Evolutionary conservation across 2,329 filamentous ascomycete species (phyloP).

Genomic region (Stenocarpella maydis): DNA sequence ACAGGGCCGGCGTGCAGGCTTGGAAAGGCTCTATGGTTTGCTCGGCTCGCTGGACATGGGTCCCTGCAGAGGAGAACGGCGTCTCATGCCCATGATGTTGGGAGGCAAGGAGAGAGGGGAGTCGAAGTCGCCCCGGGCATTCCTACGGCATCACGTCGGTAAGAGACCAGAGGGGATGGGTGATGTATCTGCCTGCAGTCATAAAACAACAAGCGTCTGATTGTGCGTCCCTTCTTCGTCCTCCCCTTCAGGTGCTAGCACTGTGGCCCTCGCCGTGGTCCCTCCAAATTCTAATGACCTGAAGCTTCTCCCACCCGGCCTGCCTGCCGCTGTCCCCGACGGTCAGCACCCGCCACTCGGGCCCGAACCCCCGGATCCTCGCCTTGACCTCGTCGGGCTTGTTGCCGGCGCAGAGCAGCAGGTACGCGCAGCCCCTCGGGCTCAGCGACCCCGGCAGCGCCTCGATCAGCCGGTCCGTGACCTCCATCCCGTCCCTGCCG

Average conservation of each 20-base stretch:
- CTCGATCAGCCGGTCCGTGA: slow-evolving; percentile 80
- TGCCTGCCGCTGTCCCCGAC: slow-evolving; percentile 85
- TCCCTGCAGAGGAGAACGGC: neutral
- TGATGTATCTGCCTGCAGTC: slow-evolving; percentile 15
- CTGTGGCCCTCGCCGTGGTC: slow-evolving; percentile 41
- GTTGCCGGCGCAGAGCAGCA: slow-evolving; percentile 91
- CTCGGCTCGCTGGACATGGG: slow-evolving; percentile 21
- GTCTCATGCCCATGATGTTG: slow-evolving; percentile 31
- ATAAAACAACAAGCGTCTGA: slow-evolving; percentile 24
- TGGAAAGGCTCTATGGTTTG: neutral
- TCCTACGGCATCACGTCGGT: slow-evolving; percentile 16
- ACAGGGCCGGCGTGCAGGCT: neutral
- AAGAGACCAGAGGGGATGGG: neutral
- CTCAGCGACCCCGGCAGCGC: slow-evolving; percentile 72
- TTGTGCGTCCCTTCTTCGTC: slow-evolving; percentile 33
- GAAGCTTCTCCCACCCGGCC: slow-evolving; percentile 93
- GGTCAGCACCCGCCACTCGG: slow-evolving; percentile 75
- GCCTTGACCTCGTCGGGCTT: slow-evolving; percentile 77
- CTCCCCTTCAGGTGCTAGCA: neutral
- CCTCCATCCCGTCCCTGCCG: slow-evolving; percentile 91
- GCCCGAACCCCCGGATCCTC: slow-evolving; percentile 62
- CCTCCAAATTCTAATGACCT: slow-evolving; percentile 87
- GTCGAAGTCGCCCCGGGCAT: slow-evolving; percentile 5
- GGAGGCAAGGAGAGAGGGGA: slow-evolving; percentile 2
- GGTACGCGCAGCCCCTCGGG: slow-evolving; percentile 80